Evolutionary conservation across 2,329 filamentous ascomycete genomes (phyloP).

Genomic region (Metarhizium rileyi): DNA sequence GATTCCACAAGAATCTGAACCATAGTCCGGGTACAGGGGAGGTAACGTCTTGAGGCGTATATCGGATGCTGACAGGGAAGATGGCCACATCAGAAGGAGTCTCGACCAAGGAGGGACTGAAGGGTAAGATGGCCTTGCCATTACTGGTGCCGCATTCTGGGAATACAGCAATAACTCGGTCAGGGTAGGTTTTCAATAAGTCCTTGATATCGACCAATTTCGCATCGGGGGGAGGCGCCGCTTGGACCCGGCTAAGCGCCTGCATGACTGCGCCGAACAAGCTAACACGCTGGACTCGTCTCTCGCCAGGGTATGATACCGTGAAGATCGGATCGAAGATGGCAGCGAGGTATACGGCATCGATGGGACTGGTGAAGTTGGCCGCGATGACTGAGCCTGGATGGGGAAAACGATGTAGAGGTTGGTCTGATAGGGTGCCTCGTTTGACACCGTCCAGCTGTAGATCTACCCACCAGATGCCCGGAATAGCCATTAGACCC

Average conservation of each 20-base stretch:
- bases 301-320: conserved; percentile 65
- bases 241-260: conserved; percentile 54
- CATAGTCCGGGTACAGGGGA: conserved; percentile 76
- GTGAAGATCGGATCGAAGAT: conserved; percentile 97
- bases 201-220: conserved; percentile 51
- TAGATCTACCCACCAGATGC: conserved; percentile 98
- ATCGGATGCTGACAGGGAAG: conserved; percentile 84
- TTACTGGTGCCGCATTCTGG: conserved; percentile 94
- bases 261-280: conserved; percentile 66
- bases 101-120: conserved; percentile 67
- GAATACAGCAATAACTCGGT: conserved; percentile 74
- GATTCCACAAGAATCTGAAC: conserved; percentile 68
- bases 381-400: conserved; percentile 76
- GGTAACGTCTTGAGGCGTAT: conserved; percentile 80
- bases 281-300: conserved; percentile 65
- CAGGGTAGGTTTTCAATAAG: conserved; percentile 58
- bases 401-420: conserved; percentile 63
- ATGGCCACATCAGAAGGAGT: conserved; percentile 61
- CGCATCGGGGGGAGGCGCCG: conserved; percentile 33
- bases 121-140: conserved; percentile 76
- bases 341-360: conserved; percentile 86
- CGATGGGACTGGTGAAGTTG: conserved; percentile 86
- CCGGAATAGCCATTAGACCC: conserved; percentile 77
- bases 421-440: conserved; percentile 71
- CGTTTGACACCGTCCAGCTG: conserved; percentile 94